Evolutionary conservation across 2,329 filamentous ascomycete genomes (phyloP), one percentile per base, ranked within the genome.

Genomic region (Neonectria ditissima): DNA sequence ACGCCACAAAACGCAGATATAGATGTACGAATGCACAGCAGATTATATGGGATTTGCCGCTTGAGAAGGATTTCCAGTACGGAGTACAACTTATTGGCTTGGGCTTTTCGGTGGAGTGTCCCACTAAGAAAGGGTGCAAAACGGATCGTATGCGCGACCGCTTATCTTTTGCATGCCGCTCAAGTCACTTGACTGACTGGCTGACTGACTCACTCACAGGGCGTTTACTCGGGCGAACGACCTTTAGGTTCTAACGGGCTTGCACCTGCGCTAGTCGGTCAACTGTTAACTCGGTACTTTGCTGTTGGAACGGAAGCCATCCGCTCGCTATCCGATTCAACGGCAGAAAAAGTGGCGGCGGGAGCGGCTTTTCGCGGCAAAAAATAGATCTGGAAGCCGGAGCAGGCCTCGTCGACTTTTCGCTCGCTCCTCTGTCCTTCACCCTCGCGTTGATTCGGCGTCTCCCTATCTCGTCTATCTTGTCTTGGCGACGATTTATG

Each of bases 321-420:
- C 26, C 41, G 43, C 20, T 45, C 11, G 43, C 43, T 11, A 60
- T 53, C 63, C 69, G 69, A 72, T 70, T 73, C 70, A 71, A 62
- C 48, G 14, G 6, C 24, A 26, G 24, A 37, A n/a, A 48, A 41
- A 32, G 47, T 28, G 32, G 30, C 37, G 14, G 50, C 32, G 30
- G 50, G 26, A 61, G 66, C 71, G 71, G 71, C 63, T 74, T 74
- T 68, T 64, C 52, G 55, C 72, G 71, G 71, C 71, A 73, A 68
- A 73, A 54, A 69, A 61, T 69, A 51, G 50, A 59, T 71, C 62
- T 51, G 47, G 51, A 50, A 41, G 32, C 66, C 48, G 64, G 47
- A 65, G 61, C 52, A 50, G 24, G 34, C 28, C 45, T 30, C 32
- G 39, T 58, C 52, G 41, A 26, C n/a, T 53, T 48, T 41, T 43